Percentiles rank a stretch among this genome's conserved stretches.
Conservation (phyloP, 768 basidiomycete genomes). For the Bullera alba region DNA sequence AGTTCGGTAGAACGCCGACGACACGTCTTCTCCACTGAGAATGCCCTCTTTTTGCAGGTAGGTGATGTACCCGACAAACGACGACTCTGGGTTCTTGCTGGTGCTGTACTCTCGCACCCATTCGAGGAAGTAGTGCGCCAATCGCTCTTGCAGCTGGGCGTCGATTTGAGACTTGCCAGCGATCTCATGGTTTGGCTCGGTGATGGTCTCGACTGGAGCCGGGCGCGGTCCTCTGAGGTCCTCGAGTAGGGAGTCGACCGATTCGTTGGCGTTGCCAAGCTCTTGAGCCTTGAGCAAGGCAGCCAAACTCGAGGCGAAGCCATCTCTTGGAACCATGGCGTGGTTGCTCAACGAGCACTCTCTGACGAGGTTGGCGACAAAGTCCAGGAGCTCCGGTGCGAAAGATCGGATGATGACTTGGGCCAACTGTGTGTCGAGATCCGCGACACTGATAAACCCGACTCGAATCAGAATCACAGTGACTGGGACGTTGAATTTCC, state of each 20-base stretch:
- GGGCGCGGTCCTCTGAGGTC: slow-evolving; percentile 53
- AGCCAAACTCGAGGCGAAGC: slow-evolving; percentile 74
- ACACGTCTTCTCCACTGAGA: slow-evolving; percentile 87
- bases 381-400: slow-evolving; percentile 68
- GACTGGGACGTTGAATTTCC: slow-evolving; percentile 92
- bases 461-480: slow-evolving; percentile 81
- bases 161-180: slow-evolving; percentile 22
- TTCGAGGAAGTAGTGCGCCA: slow-evolving; percentile 50
- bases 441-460: slow-evolving; percentile 64
- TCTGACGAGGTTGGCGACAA: slow-evolving; percentile 72
- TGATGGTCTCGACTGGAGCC: slow-evolving; percentile 1
- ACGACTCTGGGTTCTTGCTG: slow-evolving; percentile 74
- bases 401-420: slow-evolving; percentile 74
- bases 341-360: slow-evolving; percentile 74
- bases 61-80: slow-evolving; percentile 94
- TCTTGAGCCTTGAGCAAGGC: slow-evolving; percentile 67
- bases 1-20: slow-evolving; percentile 96
- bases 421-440: slow-evolving; percentile 85
- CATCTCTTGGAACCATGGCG: slow-evolving; percentile 58
- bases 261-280: slow-evolving; percentile 62
- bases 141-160: slow-evolving; percentile 42
- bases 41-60: slow-evolving; percentile 95
- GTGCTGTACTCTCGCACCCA: slow-evolving; percentile 96
- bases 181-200: neutral
- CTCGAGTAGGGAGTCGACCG: slow-evolving; percentile 56